These are phyloP conservation scores for Lavandula angustifolia DNA, from an alignment of 257 asterid species.

Conservation along the genomic window DNA sequence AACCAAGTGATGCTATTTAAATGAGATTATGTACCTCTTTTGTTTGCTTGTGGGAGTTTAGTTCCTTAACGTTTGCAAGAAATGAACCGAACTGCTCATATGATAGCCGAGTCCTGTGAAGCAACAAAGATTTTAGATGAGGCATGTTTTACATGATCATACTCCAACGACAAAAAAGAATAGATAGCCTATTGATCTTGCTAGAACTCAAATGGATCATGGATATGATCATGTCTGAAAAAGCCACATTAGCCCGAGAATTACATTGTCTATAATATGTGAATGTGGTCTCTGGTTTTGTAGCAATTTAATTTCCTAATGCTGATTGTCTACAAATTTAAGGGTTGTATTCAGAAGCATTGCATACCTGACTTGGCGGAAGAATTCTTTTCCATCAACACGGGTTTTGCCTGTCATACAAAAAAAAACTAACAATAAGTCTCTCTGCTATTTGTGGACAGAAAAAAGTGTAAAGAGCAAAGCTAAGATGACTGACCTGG, in stretches of 20 bases:
- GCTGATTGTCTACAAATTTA: background rate
- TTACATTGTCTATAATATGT: background rate
- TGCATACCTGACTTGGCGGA: constrained; percentile 91
- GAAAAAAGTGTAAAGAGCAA: background rate
- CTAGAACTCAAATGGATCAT: background rate
- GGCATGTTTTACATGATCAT: constrained; percentile 6
- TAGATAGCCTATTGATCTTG: background rate
- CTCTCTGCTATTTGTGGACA: background rate
- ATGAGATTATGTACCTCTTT: constrained; percentile 58
- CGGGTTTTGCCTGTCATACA: constrained; percentile 67
- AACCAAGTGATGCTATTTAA: background rate
- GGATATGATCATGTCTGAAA: too few relatives aligned
- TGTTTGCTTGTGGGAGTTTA: constrained; percentile 91
- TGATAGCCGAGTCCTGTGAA: constrained; percentile 68
- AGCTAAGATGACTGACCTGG: constrained; percentile 51
- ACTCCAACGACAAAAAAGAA: background rate
- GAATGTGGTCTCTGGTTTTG: background rate
- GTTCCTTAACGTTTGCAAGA: constrained; percentile 88
- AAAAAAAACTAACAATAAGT: background rate
- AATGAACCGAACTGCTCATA: constrained; percentile 93
- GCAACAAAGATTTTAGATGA: constrained; percentile 14
- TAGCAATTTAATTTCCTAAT: background rate
- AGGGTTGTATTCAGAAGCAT: background rate
- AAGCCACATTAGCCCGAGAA: too few relatives aligned
- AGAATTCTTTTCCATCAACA: constrained; percentile 96